Conservation (phyloP, 352 stramenopile genomes). For the Thraustotheca clavata region DNA sequence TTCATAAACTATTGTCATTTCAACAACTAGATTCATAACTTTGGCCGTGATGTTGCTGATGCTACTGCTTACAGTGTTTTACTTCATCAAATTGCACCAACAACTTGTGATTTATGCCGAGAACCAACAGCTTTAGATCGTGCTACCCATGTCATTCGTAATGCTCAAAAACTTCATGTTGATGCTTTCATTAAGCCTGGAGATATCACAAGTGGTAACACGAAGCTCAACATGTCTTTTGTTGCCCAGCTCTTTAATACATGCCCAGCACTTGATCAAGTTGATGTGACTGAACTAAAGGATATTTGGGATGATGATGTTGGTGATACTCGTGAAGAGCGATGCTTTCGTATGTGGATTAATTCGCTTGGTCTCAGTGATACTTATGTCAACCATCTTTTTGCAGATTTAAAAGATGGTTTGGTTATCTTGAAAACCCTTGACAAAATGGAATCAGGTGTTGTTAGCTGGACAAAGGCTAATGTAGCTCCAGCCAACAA, state of each 20-base stretch:
- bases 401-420: conserved; percentile 81
- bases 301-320: conserved; percentile 84
- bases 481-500: conserved; percentile 85
- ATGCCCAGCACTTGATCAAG: conserved; percentile 71
- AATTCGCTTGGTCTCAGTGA: conserved; percentile 87
- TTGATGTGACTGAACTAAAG: conserved; percentile 74
- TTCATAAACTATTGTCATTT: not conserved
- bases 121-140: conserved; percentile 50
- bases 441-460: conserved; percentile 85
- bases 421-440: conserved; percentile 85
- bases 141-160: conserved; percentile 74
- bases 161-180: conserved; percentile 70
- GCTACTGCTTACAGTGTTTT: conserved; percentile 81
- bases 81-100: conserved; percentile 78
- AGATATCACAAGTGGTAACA: conserved; percentile 88
- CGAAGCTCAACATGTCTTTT: conserved; percentile 88
- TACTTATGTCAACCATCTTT: conserved; percentile 78
- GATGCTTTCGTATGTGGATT: conserved; percentile 89
- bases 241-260: conserved; percentile 90
- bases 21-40: conserved; percentile 36
- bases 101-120: conserved; percentile 54
- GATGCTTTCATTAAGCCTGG: conserved; percentile 89
- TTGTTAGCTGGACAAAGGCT: conserved; percentile 84
- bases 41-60: conserved; percentile 73
- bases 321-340: conserved; percentile 80